These are phyloP conservation scores for Penicillium sclerotiorum DNA, from an alignment of 2,329 filamentous ascomycete genomes.

Conservation along the genomic window DNA sequence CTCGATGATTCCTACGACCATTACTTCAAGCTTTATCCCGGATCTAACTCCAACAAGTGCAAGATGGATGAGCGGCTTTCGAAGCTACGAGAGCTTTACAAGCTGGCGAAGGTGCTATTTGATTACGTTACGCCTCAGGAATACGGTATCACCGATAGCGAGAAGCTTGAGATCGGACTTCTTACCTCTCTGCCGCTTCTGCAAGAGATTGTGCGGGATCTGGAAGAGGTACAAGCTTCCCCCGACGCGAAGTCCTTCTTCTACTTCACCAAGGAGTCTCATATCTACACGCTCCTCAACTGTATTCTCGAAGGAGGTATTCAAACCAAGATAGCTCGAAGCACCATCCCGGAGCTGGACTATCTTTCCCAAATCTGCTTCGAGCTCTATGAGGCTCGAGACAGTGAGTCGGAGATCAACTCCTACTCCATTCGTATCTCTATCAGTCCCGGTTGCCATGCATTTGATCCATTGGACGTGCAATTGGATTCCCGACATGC, in stretches of 20 bases:
- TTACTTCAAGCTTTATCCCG: slow-evolving; percentile 90
- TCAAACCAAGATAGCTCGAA: slow-evolving; percentile 93
- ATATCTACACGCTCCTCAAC: slow-evolving; percentile 97
- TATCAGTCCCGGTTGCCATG: slow-evolving; percentile 93
- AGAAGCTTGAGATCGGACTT: slow-evolving; percentile 98
- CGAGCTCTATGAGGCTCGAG: slow-evolving; percentile 94
- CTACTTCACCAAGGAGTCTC: slow-evolving; percentile 98
- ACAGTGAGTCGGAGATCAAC: slow-evolving; percentile 74
- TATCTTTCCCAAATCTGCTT: slow-evolving; percentile 98
- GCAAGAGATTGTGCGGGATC: slow-evolving; percentile 93
- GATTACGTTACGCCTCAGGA: slow-evolving; percentile 99
- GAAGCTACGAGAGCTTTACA: slow-evolving; percentile 89
- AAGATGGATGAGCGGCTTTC: slow-evolving; percentile 84
- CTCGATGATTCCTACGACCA: slow-evolving; percentile 61
- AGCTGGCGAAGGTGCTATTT: slow-evolving; percentile 90
- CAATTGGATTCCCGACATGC: slow-evolving; percentile 95
- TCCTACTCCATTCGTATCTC: slow-evolving; percentile 96
- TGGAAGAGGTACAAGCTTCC: slow-evolving; percentile 95
- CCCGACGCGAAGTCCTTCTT: slow-evolving; percentile 94
- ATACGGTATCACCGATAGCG: slow-evolving; percentile 91
- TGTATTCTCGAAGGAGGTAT: slow-evolving; percentile 97
- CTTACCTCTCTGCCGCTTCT: slow-evolving; percentile 90
- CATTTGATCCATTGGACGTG: slow-evolving; percentile 93
- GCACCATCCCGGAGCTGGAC: slow-evolving; percentile 93
- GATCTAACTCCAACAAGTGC: slow-evolving; percentile 70